Evolutionary conservation across 2,329 filamentous ascomycete species (phyloP).

Genomic region (Dothiorella sarmentorum): DNA sequence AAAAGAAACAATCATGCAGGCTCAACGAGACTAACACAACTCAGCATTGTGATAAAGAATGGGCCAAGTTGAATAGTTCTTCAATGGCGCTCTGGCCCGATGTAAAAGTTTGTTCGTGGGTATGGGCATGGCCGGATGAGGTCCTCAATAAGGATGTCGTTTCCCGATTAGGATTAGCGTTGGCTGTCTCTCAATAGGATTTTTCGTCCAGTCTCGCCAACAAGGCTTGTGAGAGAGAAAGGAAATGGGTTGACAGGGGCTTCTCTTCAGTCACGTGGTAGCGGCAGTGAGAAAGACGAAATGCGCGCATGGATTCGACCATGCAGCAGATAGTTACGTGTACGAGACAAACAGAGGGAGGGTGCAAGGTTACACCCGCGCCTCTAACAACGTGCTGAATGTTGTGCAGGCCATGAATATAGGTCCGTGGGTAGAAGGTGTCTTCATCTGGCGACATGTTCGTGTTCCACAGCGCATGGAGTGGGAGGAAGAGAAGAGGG

Average conservation of each 20-base stretch:
- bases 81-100: not conserved
- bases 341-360: no score
- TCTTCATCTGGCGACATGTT: no score
- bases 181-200: not conserved
- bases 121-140: constrained; percentile 20
- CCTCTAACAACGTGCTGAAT: no score
- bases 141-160: constrained; percentile 24
- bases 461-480: no score
- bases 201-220: not conserved
- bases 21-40: not conserved
- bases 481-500: not conserved
- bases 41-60: not conserved
- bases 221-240: not conserved
- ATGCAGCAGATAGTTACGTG: no score
- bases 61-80: not conserved
- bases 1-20: no score
- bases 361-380: no score
- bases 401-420: no score
- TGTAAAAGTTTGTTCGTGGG: not conserved
- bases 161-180: not conserved
- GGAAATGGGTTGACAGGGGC: not conserved
- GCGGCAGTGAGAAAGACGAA: no score
- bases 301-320: no score
- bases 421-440: no score
- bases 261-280: no score